phyloP scores from a whole-genome alignment of 495 filamentous ascomycete genomes.

The Penicillium atrosanguineum region DNA sequence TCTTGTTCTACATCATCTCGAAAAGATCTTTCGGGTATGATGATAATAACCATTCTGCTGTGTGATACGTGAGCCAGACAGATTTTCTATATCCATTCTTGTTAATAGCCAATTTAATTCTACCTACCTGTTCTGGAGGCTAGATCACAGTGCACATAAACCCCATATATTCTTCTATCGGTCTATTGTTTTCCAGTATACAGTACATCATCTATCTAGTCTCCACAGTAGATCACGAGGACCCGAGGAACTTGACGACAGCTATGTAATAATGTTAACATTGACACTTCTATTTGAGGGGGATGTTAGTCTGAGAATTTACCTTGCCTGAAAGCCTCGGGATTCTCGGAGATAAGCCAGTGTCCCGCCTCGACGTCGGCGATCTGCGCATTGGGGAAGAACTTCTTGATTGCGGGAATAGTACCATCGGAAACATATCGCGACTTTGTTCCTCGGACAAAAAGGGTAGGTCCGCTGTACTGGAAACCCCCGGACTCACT shows the following conservation, averaged over 20 bases:
- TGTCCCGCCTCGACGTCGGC: constrained; percentile 86
- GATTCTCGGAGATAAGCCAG: constrained; percentile 93
- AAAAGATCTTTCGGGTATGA: not conserved
- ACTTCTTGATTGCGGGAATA: constrained; percentile 81
- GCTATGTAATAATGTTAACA: constrained; percentile 25
- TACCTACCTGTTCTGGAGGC: not conserved
- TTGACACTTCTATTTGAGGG: not conserved
- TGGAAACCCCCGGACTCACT: constrained; percentile 48
- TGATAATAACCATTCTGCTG: not conserved
- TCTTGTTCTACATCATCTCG: not conserved
- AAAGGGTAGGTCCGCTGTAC: constrained; percentile 75
- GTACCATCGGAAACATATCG: constrained; percentile 84
- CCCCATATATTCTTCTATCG: constrained; percentile 4
- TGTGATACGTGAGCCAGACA: not conserved
- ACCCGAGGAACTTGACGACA: constrained; percentile 40
- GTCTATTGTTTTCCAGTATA: constrained; percentile 3
- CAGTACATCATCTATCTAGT: not conserved
- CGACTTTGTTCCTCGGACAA: constrained; percentile 81
- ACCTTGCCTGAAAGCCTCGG: constrained; percentile 82
- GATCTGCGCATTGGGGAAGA: constrained; percentile 81
- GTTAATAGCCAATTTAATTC: not conserved
- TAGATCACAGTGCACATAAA: not conserved
- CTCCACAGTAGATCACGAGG: constrained; percentile 5
- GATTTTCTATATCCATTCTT: not conserved
- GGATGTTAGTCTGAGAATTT: constrained; percentile 22